A percentile compares a stretch with the other conserved stretches of the same genome.
These are phyloP conservation scores for Avena sativa DNA, from an alignment of 176 grass and related monocot species.

Conservation along the genomic window DNA sequence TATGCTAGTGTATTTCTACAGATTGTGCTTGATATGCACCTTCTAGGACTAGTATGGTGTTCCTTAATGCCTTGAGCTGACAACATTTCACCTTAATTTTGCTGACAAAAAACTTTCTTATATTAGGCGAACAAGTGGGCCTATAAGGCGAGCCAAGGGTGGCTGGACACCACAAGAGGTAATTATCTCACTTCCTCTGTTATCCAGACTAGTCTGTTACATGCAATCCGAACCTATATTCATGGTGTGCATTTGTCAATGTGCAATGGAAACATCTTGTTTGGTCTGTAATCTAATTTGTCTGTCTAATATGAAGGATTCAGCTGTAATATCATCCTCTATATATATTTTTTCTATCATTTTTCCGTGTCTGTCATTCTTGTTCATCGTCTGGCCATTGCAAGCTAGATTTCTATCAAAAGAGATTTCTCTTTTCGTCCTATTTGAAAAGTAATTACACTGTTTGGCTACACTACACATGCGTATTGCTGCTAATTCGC, in stretches of 20 bases:
- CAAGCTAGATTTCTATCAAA: conserved; percentile 12
- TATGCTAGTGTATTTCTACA: neutral
- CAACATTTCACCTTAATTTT: conserved; percentile 21
- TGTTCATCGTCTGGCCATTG: neutral
- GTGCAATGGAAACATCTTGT: conserved; percentile 1
- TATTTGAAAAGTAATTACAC: neutral
- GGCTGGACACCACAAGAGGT: conserved; percentile 95
- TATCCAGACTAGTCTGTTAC: conserved; percentile 1
- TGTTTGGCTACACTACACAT: neutral
- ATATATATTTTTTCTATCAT: neutral
- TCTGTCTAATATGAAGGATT: neutral
- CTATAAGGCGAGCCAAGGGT: conserved; percentile 98
- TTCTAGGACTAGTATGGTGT: conserved; percentile 26
- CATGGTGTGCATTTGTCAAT: conserved; percentile 1
- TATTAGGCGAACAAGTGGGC: conserved; percentile 86
- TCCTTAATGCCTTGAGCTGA: neutral
- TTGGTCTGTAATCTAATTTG: neutral
- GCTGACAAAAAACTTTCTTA: conserved; percentile 37
- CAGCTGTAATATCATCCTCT: neutral
- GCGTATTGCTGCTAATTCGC: conserved; percentile 33
- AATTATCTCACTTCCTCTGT: conserved; percentile 28
- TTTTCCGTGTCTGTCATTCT: conserved; percentile 22
- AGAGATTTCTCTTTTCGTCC: conserved; percentile 28
- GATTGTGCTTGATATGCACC: neutral
- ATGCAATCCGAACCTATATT: neutral